phyloP scores from a whole-genome alignment of 257 asterid species.

The Nyctanthes arbortristis region DNA sequence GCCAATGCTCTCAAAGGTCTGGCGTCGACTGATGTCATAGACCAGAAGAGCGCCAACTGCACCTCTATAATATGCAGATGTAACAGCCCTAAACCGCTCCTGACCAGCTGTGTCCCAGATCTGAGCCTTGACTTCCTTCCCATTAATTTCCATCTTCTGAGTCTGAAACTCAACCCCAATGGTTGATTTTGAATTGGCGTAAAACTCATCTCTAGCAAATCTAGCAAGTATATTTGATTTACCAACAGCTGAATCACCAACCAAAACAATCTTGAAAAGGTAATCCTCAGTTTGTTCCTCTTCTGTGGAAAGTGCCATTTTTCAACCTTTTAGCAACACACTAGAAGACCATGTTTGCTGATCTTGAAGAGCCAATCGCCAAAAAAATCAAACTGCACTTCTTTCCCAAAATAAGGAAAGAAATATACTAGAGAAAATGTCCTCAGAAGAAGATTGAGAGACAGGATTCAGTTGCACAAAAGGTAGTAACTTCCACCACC shows the following conservation, averaged over 20 bases:
- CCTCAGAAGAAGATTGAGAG: slow-evolving; percentile 38
- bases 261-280: slow-evolving; percentile 76
- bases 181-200: slow-evolving; percentile 87
- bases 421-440: slow-evolving; percentile 16
- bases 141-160: slow-evolving; percentile 79
- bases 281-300: slow-evolving; percentile 78
- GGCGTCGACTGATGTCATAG: slow-evolving; percentile 90
- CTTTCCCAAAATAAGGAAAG: slow-evolving; percentile 8
- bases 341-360: slow-evolving; percentile 39
- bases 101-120: slow-evolving; percentile 99
- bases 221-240: slow-evolving; percentile 95
- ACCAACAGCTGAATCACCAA: slow-evolving; percentile 97
- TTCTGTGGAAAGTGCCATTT: slow-evolving; percentile 61
- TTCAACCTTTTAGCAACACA: slow-evolving; percentile 31
- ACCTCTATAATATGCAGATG: slow-evolving; percentile 96
- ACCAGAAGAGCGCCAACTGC: slow-evolving; percentile 98
- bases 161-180: slow-evolving; percentile 98
- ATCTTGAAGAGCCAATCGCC: slow-evolving; percentile 13
- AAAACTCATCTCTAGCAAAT: slow-evolving; percentile 91
- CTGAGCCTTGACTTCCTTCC: slow-evolving; percentile 94
- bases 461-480: slow-evolving; percentile 21
- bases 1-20: slow-evolving; percentile 74
- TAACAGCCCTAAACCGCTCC: slow-evolving; percentile 96
- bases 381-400: slow-evolving; percentile 6
- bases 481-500: neutral